A percentile compares a stretch with the other conserved stretches of the same genome.
phyloP scores from a whole-genome alignment of 176 grass and related monocot species.

The Coix lacrymajobi region DNA sequence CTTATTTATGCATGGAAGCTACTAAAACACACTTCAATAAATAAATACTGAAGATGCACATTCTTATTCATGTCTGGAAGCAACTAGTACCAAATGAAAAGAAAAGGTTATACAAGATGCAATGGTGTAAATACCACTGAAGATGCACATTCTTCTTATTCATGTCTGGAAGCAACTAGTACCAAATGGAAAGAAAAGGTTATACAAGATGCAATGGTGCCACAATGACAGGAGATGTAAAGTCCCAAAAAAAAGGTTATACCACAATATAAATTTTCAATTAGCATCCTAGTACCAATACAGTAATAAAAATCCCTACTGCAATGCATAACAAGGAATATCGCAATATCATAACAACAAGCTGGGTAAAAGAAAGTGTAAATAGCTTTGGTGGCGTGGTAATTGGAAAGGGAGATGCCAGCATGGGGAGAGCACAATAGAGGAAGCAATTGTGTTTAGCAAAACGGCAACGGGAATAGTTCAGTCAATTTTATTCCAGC shows the following conservation, averaged over 20 bases:
- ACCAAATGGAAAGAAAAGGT: background rate
- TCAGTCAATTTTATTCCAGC: background rate
- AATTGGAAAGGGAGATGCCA: background rate
- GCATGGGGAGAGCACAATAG: background rate
- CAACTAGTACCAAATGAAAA: background rate
- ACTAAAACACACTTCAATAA: background rate
- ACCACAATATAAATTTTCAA: conserved; percentile 1
- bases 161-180: background rate
- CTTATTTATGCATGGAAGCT: background rate
- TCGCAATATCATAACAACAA: background rate
- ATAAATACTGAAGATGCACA: background rate
- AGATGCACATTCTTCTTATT: background rate
- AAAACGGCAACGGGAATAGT: background rate
- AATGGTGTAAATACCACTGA: too few relatives aligned
- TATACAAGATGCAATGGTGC: background rate
- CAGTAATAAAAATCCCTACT: background rate
- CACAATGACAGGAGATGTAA: background rate
- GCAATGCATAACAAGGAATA: background rate
- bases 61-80: background rate
- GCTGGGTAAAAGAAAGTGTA: background rate
- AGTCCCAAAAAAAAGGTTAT: background rate
- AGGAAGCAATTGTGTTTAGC: background rate
- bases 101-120: too few relatives aligned
- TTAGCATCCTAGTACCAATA: background rate
- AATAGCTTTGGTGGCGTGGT: background rate